Conservation (phyloP, 2,329 filamentous ascomycete genomes). For the Botryotinia narcissicola region DNA sequence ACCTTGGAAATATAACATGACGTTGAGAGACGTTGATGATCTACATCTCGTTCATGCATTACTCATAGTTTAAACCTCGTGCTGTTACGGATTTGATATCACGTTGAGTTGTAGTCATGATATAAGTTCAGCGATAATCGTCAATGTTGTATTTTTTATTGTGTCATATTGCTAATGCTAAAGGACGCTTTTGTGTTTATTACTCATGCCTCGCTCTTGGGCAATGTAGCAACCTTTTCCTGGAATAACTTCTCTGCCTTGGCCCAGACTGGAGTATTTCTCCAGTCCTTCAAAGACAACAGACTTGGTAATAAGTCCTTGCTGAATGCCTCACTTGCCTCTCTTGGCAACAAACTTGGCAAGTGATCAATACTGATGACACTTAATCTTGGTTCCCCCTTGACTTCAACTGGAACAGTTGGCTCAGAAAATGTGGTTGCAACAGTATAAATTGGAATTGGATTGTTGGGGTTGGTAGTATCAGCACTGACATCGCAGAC, state of each 20-base stretch:
- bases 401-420: slow-evolving; percentile 71
- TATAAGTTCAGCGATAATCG: neutral
- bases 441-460: slow-evolving; percentile 76
- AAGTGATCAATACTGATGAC: slow-evolving; percentile 90
- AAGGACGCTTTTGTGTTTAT: neutral
- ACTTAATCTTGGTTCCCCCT: slow-evolving; percentile 55
- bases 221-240: slow-evolving; percentile 73
- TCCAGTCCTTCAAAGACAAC: slow-evolving; percentile 72
- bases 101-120: neutral
- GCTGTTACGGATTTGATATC: neutral
- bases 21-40: no score
- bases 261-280: slow-evolving; percentile 74
- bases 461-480: slow-evolving; percentile 65
- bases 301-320: slow-evolving; percentile 74
- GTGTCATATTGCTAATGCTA: neutral
- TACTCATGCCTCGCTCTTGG: slow-evolving; percentile 38
- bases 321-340: slow-evolving; percentile 84
- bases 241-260: slow-evolving; percentile 81
- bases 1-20: neutral
- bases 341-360: slow-evolving; percentile 77
- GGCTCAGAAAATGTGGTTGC: slow-evolving; percentile 86
- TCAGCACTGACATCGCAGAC: slow-evolving; percentile 79
- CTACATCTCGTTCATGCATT: neutral
- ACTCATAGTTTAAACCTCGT: neutral
- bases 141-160: neutral